Base-by-base conservation (phyloP, 768 basidiomycete genomes). In the Leccinum imitatum region DNA sequence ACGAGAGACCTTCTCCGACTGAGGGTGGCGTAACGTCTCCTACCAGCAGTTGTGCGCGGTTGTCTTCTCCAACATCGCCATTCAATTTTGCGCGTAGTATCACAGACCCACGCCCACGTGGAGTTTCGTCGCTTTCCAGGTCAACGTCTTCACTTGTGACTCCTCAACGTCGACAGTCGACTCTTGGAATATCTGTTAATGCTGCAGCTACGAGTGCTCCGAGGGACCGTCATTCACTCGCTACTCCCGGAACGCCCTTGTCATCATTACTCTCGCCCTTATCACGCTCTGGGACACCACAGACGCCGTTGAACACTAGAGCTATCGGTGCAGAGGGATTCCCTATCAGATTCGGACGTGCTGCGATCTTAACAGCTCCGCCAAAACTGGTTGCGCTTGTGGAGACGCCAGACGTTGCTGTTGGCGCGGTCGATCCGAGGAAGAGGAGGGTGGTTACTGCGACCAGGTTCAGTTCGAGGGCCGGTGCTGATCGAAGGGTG, bases 371-470 rank as follows among this genome's bases (percentile, higher is more conserved):
- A 73, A 91, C 89, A 13, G 89, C 89, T 15, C 89, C 91, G n/a
- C 93, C 93, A 15, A 87, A 87, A 69, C 75, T 95, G 30, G 82
- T 95, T 17, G 91, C 88, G 5, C 77, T 94, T 31, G 87, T 94
- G 17, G 90, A 90, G 72, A 93, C 91, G 10, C 91, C 92, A 0
- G 93, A 94, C 69, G 87, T 93, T 9, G 92, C 87, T n/a, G 85
- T 93, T 37, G 93, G 93, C 9, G 90, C 93, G 23, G 90, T 94
- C 9, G 93, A 95, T 72, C 85, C 91, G 17, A 78, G 81, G 71
- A 92, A 94, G 80, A 79, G 89, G 65, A 78, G 93, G 52, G 90
- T 95, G 1, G 88, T 93, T 15, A 93, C 91, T 56, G 90, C 91
- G 8, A 96, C 93, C 17, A 78, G 93, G 61, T 95, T 95, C 69